A percentile compares a stretch with the other conserved stretches of the same genome.
Evolutionary conservation across 441 rosid species (phyloP).

Genomic region (Viola pubescens): DNA sequence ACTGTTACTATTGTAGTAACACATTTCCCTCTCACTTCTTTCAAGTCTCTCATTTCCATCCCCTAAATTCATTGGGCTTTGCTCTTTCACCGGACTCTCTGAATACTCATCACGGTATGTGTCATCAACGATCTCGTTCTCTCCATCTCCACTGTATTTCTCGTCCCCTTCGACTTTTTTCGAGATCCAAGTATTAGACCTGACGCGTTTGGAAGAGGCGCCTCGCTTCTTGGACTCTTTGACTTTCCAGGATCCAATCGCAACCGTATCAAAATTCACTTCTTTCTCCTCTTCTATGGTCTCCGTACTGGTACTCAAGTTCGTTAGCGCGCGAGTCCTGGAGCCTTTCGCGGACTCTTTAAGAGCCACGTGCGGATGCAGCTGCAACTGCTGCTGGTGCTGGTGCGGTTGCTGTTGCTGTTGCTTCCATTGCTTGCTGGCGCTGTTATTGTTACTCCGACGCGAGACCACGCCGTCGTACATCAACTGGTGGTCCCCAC

Average conservation of each 20-base stretch:
- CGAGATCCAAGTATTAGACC: constrained; percentile 51
- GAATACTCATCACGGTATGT: constrained; percentile 46
- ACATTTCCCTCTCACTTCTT: constrained; percentile 34
- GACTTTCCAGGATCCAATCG: constrained; percentile 63
- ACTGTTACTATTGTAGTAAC: constrained; percentile 11
- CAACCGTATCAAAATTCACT: constrained; percentile 40
- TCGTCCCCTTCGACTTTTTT: constrained; percentile 32
- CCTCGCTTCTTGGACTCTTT: constrained; percentile 50
- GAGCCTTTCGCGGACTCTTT: constrained; percentile 37
- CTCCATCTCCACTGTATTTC: constrained; percentile 35
- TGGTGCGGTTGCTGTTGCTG: constrained; percentile 12
- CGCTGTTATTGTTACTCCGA: constrained; percentile 27
- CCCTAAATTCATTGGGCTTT: constrained; percentile 48
- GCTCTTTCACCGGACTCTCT: constrained; percentile 53
- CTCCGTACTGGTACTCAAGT: constrained; percentile 39
- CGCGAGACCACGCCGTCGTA: constrained; percentile 27
- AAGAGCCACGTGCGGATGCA: constrained; percentile 20
- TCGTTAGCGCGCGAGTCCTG: constrained; percentile 61
- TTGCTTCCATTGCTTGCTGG: constrained; percentile 32
- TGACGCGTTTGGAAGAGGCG: constrained; percentile 40
- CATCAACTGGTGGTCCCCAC: constrained; percentile 39
- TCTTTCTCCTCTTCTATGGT: constrained; percentile 56
- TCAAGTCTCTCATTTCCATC: constrained; percentile 37
- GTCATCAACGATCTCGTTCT: constrained; percentile 42
- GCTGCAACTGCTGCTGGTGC: constrained; percentile 10